Evolutionary conservation across 306 rosid species (phyloP), one percentile per base, ranked within the genome.

Genomic region (Quercus cerris): DNA sequence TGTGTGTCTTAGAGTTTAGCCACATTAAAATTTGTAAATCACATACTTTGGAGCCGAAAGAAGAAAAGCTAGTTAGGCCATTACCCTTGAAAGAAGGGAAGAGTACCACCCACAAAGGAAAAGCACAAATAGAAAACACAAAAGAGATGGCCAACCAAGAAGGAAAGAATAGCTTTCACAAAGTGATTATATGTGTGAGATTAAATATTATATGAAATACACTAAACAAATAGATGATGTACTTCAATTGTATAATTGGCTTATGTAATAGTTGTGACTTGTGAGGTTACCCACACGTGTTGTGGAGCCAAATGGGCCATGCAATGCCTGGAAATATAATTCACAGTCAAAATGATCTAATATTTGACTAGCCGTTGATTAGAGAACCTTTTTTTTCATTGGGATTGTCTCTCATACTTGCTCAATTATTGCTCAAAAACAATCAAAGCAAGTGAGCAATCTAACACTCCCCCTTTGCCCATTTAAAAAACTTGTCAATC

Each of bases 21-120:
- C 70, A 0, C 71, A 28, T 58, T 38, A 33, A 73, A 76, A 54
- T 69, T 70, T 61, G 38, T 76, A 56, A 30, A 72, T 77, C 33
- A 73, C 66, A 23, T 74, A 67, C 83, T 86, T 82, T 83, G 67
- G 74, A 80, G 91, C 94, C 94, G 92, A 90, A 90, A 90, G 91
- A 82, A 72, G 89, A 78, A 85, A 84, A 78, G 83, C 79, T 55
- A 71, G 33, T 20, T 22, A 70, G 79, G 79, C 23, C 87, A 78
- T 71, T 82, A 77, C 54, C 87, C 89, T 87, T 61, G 89, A 81
- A 85, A 69, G 84, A 82, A 87, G 85, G 22, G 84, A 85, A 62
- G 30, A 56, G 70, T 58, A 62, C 77, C 77, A 69, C 18, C 35
- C 66, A 8, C 63, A 56, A 64, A 35, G 51, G 56, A 68, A 70